phyloP scores from a whole-genome alignment of 2,329 filamentous ascomycete genomes.

The Periconia macrospinosa region DNA sequence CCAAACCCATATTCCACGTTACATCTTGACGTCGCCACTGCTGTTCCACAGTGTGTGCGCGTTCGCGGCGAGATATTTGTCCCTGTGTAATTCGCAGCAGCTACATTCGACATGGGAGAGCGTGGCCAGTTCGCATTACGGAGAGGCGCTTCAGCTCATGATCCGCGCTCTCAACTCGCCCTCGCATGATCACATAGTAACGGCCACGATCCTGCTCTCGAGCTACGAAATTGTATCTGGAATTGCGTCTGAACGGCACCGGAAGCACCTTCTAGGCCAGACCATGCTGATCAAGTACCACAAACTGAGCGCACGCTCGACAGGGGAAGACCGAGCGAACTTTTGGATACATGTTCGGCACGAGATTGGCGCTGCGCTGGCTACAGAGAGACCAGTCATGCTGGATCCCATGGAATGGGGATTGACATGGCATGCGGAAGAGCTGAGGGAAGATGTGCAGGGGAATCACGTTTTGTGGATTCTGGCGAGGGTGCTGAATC shows the following conservation, averaged over 20 bases:
- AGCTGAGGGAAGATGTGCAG: conserved; percentile 35
- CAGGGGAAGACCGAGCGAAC: conserved; percentile 33
- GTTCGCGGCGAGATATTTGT: conserved; percentile 38
- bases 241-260: conserved; percentile 30
- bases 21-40: conserved; percentile 31
- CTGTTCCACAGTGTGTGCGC: conserved; percentile 39
- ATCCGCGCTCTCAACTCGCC: conserved; percentile 31
- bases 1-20: conserved; percentile 30
- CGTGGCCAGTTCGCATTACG: conserved; percentile 33
- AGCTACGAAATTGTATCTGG: conserved; percentile 37
- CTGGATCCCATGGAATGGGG: conserved; percentile 35
- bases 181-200: conserved; percentile 30
- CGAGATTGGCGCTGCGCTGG: conserved; percentile 35
- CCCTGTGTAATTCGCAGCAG: conserved; percentile 22
- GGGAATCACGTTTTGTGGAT: conserved; percentile 38
- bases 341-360: conserved; percentile 41
- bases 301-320: conserved; percentile 29
- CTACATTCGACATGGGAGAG: conserved; percentile 32
- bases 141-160: conserved; percentile 29
- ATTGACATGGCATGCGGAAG: conserved; percentile 28
- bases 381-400: conserved; percentile 30
- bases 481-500: conserved; percentile 31
- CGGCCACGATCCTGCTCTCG: conserved; percentile 36
- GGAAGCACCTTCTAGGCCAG: conserved; percentile 34
- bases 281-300: conserved; percentile 33